Evolutionary conservation across 2,329 filamentous ascomycete genomes (phyloP), one percentile per base, ranked within the genome.

Genomic region (Colletotrichum ledebouriae): DNA sequence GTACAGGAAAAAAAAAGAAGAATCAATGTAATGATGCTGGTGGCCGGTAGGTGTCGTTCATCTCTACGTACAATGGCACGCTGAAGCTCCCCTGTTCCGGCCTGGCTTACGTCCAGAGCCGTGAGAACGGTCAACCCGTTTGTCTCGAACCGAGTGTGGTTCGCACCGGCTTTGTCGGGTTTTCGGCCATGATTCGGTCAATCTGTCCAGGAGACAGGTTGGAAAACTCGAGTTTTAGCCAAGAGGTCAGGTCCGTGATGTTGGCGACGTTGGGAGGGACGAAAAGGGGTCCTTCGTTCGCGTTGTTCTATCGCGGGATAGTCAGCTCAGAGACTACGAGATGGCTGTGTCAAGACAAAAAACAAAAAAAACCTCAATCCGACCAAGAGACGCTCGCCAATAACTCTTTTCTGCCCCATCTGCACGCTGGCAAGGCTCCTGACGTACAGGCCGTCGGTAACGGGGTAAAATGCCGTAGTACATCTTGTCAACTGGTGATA

Each of bases 41-140:
- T 6, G 25, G 25, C 25, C 25, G 25, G 25, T 29, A 13, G 13
- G 3, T 3, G 37, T 4, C 12, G 7, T 10, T 39, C 37, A 10
- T 11, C 37, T 12, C 10, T 39, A 25, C 52, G 37, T 33, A 58
- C 59, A 22, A 20, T 58, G 2, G 52, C 64, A 15, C 46, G 60
- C 72, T 89, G 86, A 70, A 88, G 86, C 72, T 86, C 85, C 25
- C 86, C 86, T 2, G 81, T 83, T 2, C 78, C 85, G 39, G 80
- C 79, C 34, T 79, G 77, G 20, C 82, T 84, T 46, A 85, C 79
- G 42, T 84, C 85, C 4, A 55, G 15, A 10, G 61, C 65, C 3
- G 62, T 67, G 12, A 37, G 55, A 2, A 25, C 37, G 12, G 61
- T 37, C 39, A 59, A 13, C 3, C 37, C 63, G 52, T 69, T 69